Base-by-base conservation (phyloP, 805 yeast species). In the Nakazawaea ernobii region DNA sequence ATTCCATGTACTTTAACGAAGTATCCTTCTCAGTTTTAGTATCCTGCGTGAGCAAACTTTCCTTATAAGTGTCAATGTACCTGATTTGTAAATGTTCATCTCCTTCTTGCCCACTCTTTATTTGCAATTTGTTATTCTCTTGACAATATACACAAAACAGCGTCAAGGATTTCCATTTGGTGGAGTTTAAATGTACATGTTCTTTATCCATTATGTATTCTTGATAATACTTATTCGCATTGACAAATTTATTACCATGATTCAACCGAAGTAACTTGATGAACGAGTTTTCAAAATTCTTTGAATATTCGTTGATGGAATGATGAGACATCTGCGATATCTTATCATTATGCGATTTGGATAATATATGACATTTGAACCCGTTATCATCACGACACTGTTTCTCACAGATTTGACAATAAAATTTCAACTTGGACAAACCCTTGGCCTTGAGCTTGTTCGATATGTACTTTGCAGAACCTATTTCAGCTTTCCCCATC, bases 381-480 rank as follows among this genome's bases (percentile, higher is more conserved):
- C 99, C 99, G 66, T 94, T 92, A 52, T 86, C 95, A 62, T 95
- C 99, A 47, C 97, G 70, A 62, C 98, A 91, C 66, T 94, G 99
- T 59, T 92, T 89, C 60, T 75, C 79, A 59, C 99, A 94, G 2
- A 88, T 74, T 62, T 85, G 98, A 63, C 99, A 94, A 65, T 90
- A 95, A 74, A 80, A 92, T 51, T 80, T 74, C 45, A 94, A 76
- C 59, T 86, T 82, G 65, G 91, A 97, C 26, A 91, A 79, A 2
- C 98, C 98, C 42, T 78, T 72, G 26, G 88, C 80, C 66, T 86
- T 87, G 74, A 87, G 75, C 62, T 84, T 81, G 57, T 86, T 88
- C 29, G 92, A 75, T 43, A 84, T 68, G 61, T 78, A 79, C 60
- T 85, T 85, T 32, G 95, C 42, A 14, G 43, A 37, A 71, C 11